phyloP scores from a whole-genome alignment of 768 basidiomycete genomes.

The Rhizopogon salebrosus region DNA sequence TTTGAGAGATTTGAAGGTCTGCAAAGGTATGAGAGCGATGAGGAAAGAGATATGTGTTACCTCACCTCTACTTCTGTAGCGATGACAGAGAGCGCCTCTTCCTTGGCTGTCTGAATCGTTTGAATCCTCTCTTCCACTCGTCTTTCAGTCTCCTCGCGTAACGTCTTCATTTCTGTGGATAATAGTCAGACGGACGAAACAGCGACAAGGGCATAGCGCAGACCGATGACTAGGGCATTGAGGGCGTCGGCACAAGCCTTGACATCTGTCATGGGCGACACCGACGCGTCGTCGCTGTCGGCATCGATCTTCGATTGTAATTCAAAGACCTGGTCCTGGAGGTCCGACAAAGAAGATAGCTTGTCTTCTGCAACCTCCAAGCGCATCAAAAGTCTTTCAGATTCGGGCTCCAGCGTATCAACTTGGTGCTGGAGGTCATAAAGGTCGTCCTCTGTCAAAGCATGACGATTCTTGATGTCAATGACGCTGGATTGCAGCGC shows the following conservation, averaged over 20 bases:
- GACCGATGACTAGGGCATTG: slow-evolving; percentile 39
- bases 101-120: slow-evolving; percentile 35
- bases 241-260: slow-evolving; percentile 30
- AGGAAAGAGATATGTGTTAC: slow-evolving; percentile 9
- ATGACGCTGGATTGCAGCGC: slow-evolving; percentile 15
- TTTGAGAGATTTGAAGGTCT: slow-evolving; percentile 43
- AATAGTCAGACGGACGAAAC: not conserved
- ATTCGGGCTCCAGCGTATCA: slow-evolving; percentile 33
- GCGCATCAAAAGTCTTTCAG: slow-evolving; percentile 23
- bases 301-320: slow-evolving; percentile 19
- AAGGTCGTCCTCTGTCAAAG: slow-evolving; percentile 24
- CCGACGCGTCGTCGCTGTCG: slow-evolving; percentile 5
- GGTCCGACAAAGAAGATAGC: slow-evolving; percentile 22
- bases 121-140: slow-evolving; percentile 45
- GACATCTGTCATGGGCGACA: slow-evolving; percentile 15
- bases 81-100: slow-evolving; percentile 32
- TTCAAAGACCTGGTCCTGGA: slow-evolving; percentile 19
- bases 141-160: slow-evolving; percentile 37
- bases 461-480: slow-evolving; percentile 19
- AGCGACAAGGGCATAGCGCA: slow-evolving; percentile 3
- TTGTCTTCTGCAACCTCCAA: slow-evolving; percentile 24
- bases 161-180: slow-evolving; percentile 37
- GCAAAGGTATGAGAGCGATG: slow-evolving; percentile 18
- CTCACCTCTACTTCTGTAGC: slow-evolving; percentile 24
- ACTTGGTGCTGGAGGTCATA: slow-evolving; percentile 31